Conservation (phyloP, 106 monocot genomes). For the Dendrobium officinale region DNA sequence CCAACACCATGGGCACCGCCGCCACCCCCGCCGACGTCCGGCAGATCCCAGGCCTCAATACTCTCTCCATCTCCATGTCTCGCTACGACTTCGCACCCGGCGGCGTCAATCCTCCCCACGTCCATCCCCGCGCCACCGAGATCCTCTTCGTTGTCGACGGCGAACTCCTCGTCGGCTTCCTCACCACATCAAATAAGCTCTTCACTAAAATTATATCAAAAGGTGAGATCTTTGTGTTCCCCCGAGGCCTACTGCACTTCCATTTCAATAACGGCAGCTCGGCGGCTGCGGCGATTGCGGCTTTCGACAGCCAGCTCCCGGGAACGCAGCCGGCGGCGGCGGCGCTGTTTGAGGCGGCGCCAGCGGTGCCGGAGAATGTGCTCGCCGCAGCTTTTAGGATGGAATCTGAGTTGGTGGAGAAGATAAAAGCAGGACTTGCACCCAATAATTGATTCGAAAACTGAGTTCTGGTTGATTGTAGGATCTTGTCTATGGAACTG, state of each 20-base stretch:
- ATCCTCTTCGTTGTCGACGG: conserved; percentile 1
- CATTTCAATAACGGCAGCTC: background rate
- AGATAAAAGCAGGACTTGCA: background rate
- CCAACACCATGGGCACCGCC: background rate
- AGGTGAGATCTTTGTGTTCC: conserved; percentile 10
- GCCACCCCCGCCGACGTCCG: background rate
- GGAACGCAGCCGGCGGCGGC: background rate
- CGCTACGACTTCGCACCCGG: background rate
- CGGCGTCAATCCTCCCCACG: conserved; percentile 2
- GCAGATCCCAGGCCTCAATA: background rate
- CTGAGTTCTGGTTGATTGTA: no score
- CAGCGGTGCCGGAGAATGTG: background rate
- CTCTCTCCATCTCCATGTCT: conserved; percentile 5
- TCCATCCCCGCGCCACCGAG: conserved; percentile 8
- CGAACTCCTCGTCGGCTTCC: background rate
- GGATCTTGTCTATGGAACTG: no score
- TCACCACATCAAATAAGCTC: background rate
- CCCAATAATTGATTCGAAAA: background rate
- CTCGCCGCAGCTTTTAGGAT: background rate
- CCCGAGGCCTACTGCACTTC: conserved; percentile 7
- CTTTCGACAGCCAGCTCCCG: conserved; percentile 1
- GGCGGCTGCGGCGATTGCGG: background rate
- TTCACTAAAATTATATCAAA: background rate
- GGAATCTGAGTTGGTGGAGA: background rate
- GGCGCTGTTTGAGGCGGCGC: background rate